Evolutionary conservation across 176 grass and related monocot genomes (phyloP).

Genomic region (Musa acuminata): DNA sequence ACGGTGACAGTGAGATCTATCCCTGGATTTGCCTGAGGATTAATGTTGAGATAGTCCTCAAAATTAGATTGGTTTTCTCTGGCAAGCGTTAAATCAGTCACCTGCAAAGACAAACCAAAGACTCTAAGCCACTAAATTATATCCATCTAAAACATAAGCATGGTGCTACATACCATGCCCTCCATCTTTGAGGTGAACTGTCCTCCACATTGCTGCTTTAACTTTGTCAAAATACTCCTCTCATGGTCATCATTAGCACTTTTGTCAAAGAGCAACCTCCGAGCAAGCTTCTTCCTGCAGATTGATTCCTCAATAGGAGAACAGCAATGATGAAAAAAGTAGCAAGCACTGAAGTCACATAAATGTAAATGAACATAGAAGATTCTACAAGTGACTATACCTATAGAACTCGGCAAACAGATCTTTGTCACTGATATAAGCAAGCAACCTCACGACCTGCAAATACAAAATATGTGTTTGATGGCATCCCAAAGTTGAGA

Average conservation of each 20-base stretch:
- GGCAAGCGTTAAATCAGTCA: constrained; percentile 81
- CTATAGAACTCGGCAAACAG: constrained; percentile 43
- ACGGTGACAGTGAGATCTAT: constrained; percentile 89
- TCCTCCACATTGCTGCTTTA: constrained; percentile 75
- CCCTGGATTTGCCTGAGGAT: constrained; percentile 53
- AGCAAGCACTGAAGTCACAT: not conserved
- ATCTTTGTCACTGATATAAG: constrained; percentile 36
- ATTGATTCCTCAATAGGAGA: not conserved
- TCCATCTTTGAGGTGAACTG: constrained; percentile 87
- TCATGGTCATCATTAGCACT: constrained; percentile 58
- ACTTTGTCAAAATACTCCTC: constrained; percentile 68
- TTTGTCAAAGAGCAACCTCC: constrained; percentile 54
- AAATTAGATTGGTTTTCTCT: constrained; percentile 83
- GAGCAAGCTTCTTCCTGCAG: constrained; percentile 30
- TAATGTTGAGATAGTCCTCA: constrained; percentile 59
- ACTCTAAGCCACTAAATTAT: not conserved
- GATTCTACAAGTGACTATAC: not conserved
- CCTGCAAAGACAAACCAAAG: constrained; percentile 11
- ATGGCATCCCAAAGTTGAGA: not conserved
- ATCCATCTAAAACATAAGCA: not conserved
- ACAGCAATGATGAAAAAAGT: not conserved
- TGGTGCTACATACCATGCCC: constrained; percentile 47
- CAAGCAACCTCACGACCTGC: constrained; percentile 36
- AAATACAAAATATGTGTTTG: not conserved
- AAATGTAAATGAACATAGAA: not conserved